Conservation (phyloP, 805 yeast genomes). For the Ogataea trehaloabstinens region DNA sequence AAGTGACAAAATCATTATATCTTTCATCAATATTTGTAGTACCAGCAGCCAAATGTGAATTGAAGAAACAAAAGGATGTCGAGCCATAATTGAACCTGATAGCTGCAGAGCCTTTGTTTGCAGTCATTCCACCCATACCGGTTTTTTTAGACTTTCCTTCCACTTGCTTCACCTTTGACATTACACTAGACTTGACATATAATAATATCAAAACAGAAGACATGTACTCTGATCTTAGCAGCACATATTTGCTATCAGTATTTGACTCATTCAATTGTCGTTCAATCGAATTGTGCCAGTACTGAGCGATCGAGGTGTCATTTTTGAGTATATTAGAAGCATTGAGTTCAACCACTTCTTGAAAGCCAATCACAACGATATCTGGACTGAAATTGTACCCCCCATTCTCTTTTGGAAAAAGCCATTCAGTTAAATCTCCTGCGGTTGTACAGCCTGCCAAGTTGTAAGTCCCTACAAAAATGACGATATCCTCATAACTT, state of each 20-base stretch:
- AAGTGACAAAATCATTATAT: slow-evolving; percentile 76
- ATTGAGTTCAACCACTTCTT: slow-evolving; percentile 89
- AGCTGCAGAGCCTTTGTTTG: slow-evolving; percentile 96
- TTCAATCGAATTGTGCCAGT: slow-evolving; percentile 74
- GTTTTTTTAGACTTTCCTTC: slow-evolving; percentile 95
- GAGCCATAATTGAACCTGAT: slow-evolving; percentile 81
- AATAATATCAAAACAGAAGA: slow-evolving; percentile 64
- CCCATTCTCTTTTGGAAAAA: slow-evolving; percentile 68
- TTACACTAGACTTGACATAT: slow-evolving; percentile 53
- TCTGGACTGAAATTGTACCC: slow-evolving; percentile 59
- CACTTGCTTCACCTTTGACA: slow-evolving; percentile 65
- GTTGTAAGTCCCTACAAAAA: slow-evolving; percentile 85
- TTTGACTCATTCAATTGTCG: slow-evolving; percentile 51
- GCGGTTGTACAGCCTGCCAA: slow-evolving; percentile 68
- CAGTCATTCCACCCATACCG: slow-evolving; percentile 95
- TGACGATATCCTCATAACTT: slow-evolving; percentile 52
- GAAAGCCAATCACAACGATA: slow-evolving; percentile 84
- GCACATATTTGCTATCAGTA: slow-evolving; percentile 44
- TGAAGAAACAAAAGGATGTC: slow-evolving; percentile 78
- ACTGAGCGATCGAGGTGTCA: slow-evolving; percentile 70
- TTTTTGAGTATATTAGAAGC: slow-evolving; percentile 88
- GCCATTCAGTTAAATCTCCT: slow-evolving; percentile 70
- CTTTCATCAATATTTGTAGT: slow-evolving; percentile 77
- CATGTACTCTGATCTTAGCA: slow-evolving; percentile 73
- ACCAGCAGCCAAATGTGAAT: slow-evolving; percentile 95